Conservation (phyloP, 2,329 filamentous ascomycete genomes). For the Mollisia scopiformis region DNA sequence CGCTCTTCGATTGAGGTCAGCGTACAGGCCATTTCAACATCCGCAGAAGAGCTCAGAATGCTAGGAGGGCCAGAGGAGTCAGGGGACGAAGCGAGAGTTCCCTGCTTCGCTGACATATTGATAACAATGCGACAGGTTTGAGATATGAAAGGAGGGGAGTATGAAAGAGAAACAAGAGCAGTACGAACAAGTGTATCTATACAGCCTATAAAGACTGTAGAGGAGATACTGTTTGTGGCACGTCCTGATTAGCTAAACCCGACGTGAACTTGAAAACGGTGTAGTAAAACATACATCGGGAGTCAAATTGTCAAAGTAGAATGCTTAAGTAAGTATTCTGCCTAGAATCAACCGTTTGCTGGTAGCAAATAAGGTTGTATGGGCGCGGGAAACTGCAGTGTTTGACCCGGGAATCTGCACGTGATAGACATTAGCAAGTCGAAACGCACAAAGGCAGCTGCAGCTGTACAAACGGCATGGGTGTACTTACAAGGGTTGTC, state of each 20-base stretch:
- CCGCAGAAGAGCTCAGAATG: slow-evolving; percentile 7
- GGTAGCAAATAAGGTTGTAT: slow-evolving; percentile 23
- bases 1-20: slow-evolving; percentile 24
- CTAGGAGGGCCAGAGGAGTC: neutral
- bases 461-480: neutral
- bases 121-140: neutral
- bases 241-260: slow-evolving; percentile 3
- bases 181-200: slow-evolving; percentile 24
- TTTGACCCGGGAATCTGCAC: slow-evolving; percentile 1
- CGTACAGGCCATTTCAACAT: slow-evolving; percentile 28
- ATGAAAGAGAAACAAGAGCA: slow-evolving; percentile 7
- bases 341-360: slow-evolving; percentile 27
- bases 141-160: neutral
- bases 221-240: slow-evolving; percentile 18
- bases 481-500: neutral
- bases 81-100: neutral
- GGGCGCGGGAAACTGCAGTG: slow-evolving; percentile 1
- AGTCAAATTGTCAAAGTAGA: slow-evolving; percentile 1
- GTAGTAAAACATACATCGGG: slow-evolving; percentile 10
- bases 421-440: neutral
- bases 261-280: neutral
- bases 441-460: neutral
- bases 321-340: slow-evolving; percentile 16
- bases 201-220: slow-evolving; percentile 18
- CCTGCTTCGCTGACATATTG: slow-evolving; percentile 7